phyloP scores from a whole-genome alignment of 2,329 filamentous ascomycete species.

The Rhytidhysteron rufulum region DNA sequence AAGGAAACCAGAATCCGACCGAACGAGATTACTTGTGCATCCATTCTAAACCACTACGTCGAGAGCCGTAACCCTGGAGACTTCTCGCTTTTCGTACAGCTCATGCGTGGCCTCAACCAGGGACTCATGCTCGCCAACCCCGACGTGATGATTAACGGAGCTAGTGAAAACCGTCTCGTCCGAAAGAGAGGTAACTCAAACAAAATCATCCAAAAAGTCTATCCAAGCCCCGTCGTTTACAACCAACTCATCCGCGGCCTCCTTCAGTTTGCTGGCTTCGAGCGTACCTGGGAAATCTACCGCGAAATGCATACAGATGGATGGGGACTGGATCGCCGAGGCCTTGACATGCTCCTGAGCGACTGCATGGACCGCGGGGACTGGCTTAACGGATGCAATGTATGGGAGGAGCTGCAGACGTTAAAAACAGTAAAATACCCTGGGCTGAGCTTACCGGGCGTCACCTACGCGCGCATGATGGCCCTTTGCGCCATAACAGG shows the following conservation, averaged over 20 bases:
- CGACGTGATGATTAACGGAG: slow-evolving; percentile 33
- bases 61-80: slow-evolving; percentile 19
- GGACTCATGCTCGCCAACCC: slow-evolving; percentile 41
- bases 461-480: neutral
- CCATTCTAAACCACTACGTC: slow-evolving; percentile 40
- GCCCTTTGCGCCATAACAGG: neutral
- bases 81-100: slow-evolving; percentile 38
- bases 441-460: neutral
- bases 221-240: slow-evolving; percentile 44
- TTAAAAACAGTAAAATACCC: slow-evolving; percentile 15
- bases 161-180: slow-evolving; percentile 21
- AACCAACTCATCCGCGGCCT: slow-evolving; percentile 39
- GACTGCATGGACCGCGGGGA: slow-evolving; percentile 39
- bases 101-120: slow-evolving; percentile 38
- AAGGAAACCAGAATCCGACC: slow-evolving; percentile 39
- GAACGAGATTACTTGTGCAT: slow-evolving; percentile 43
- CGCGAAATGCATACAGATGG: slow-evolving; percentile 41
- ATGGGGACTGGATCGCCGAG: slow-evolving; percentile 42
- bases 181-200: slow-evolving; percentile 10
- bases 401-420: slow-evolving; percentile 42
- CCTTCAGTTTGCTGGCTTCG: slow-evolving; percentile 43
- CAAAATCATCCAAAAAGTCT: slow-evolving; percentile 41
- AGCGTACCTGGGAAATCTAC: slow-evolving; percentile 40
- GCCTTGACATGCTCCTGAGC: slow-evolving; percentile 36
- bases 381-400: slow-evolving; percentile 30